A percentile compares a stretch with the other conserved stretches of the same genome.
Evolutionary conservation across 371 early-diverging fungal species (phyloP).

Genomic region (Mortierella sp.): DNA sequence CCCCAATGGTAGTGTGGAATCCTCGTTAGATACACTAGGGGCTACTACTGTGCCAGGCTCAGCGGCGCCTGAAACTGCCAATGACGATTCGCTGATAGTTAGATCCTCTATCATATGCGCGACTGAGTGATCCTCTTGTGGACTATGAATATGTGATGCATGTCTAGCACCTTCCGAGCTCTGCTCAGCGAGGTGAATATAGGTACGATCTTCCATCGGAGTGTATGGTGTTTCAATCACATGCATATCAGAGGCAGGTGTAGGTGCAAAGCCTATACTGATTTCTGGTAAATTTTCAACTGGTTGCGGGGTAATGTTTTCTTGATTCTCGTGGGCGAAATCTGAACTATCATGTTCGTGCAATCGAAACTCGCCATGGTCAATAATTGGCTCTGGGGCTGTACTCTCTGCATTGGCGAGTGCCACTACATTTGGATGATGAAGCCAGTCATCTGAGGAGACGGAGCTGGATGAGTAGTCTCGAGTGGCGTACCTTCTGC

Average conservation of each 20-base stretch:
- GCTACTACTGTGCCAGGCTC: neutral
- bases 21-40: neutral
- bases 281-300: slow-evolving; percentile 10
- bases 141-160: neutral
- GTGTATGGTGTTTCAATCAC: slow-evolving; percentile 9
- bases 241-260: neutral
- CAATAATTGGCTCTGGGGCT: neutral
- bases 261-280: neutral
- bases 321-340: neutral
- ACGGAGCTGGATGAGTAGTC: slow-evolving; percentile 43
- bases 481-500: slow-evolving; percentile 46
- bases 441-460: slow-evolving; percentile 50
- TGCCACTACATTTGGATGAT: slow-evolving; percentile 37
- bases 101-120: neutral
- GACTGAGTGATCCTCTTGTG: neutral
- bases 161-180: neutral
- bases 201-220: neutral
- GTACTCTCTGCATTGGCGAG: slow-evolving; percentile 5
- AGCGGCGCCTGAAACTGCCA: neutral
- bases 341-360: neutral
- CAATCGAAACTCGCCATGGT: neutral
- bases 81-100: neutral
- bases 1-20: neutral
- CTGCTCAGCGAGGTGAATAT: neutral
- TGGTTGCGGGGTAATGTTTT: neutral